Conservation (phyloP, 345 rosid genomes). For the Euphorbia tirucalli region DNA sequence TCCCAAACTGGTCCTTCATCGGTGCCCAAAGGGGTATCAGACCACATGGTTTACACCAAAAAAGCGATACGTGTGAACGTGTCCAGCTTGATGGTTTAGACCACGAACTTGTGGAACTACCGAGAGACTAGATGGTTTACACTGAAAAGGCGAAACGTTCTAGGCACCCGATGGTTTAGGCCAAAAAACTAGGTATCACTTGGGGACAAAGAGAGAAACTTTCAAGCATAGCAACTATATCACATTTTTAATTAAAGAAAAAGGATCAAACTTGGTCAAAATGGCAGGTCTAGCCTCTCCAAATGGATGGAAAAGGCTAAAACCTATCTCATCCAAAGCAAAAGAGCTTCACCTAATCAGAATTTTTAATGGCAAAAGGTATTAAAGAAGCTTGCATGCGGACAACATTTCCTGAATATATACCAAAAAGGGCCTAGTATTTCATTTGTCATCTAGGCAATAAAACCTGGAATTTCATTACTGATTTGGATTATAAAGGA, state of each 20-base stretch:
- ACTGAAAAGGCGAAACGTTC: too few relatives aligned
- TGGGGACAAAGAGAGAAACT: too few relatives aligned
- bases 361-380: background rate
- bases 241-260: background rate
- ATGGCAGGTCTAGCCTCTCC: conserved; percentile 2
- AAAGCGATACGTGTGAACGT: too few relatives aligned
- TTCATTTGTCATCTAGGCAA: conserved; percentile 39
- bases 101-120: too few relatives aligned
- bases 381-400: background rate
- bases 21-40: too few relatives aligned
- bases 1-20: too few relatives aligned
- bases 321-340: background rate
- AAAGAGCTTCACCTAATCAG: background rate
- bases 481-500: conserved; percentile 16
- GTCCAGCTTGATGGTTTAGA: too few relatives aligned
- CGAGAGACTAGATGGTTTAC: too few relatives aligned
- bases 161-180: too few relatives aligned
- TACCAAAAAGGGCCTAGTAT: conserved; percentile 3
- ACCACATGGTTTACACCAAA: too few relatives aligned
- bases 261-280: background rate
- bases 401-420: conserved; percentile 5
- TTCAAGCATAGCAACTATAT: background rate
- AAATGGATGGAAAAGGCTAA: background rate
- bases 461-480: conserved; percentile 36
- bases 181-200: too few relatives aligned